Conservation (phyloP, 164 flowering plant genomes). For the Magnolia officinalis region DNA sequence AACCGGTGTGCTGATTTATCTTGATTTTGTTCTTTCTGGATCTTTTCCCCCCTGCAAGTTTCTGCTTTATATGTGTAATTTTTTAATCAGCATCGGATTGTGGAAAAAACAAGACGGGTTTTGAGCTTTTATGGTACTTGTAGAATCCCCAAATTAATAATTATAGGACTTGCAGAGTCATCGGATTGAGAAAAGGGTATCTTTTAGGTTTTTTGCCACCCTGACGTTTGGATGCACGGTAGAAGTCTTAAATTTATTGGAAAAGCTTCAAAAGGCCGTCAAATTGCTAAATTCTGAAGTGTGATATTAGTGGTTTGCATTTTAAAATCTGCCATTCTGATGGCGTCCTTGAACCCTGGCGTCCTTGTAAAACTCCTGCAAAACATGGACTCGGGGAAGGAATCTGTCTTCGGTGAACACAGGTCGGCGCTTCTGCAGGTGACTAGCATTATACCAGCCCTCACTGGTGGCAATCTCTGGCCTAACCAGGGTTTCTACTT, state of each 20-base stretch:
- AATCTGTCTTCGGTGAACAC: slow-evolving; percentile 3
- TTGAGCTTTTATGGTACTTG: background rate
- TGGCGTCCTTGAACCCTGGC: slow-evolving; percentile 55
- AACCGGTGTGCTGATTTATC: background rate
- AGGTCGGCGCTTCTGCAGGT: slow-evolving; percentile 52
- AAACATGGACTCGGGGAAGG: slow-evolving; percentile 32
- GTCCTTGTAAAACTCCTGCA: slow-evolving; percentile 53
- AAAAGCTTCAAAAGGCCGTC: background rate
- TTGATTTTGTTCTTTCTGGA: background rate
- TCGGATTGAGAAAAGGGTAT: background rate
- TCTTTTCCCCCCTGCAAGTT: background rate
- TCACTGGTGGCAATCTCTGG: slow-evolving; percentile 58
- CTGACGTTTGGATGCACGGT: background rate
- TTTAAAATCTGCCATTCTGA: slow-evolving; percentile 11
- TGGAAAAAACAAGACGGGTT: background rate
- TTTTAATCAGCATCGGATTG: background rate
- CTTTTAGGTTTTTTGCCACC: background rate
- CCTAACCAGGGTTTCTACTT: slow-evolving; percentile 68
- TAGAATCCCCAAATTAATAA: background rate
- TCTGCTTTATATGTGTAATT: background rate
- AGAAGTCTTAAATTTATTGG: background rate
- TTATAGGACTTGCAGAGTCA: background rate
- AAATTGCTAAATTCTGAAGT: background rate
- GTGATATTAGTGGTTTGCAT: background rate
- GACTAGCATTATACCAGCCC: slow-evolving; percentile 55